These are phyloP conservation scores for Lactarius psammicola DNA, from an alignment of 768 basidiomycete species.

Conservation along the genomic window DNA sequence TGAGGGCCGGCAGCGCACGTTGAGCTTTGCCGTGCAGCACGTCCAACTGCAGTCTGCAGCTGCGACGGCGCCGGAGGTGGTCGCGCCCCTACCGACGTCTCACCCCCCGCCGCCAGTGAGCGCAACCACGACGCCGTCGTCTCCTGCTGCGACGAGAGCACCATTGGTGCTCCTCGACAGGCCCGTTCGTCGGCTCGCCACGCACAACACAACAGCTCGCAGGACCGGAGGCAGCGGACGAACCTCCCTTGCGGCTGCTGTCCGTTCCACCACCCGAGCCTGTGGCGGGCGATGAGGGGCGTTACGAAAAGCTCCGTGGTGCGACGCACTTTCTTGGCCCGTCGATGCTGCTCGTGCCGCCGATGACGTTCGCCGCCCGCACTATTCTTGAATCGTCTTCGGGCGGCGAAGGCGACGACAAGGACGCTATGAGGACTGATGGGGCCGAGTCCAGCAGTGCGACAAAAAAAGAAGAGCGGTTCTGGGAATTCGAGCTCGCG, in stretches of 20 bases:
- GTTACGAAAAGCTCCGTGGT: slow-evolving; percentile 18
- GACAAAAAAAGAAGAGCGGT: slow-evolving; percentile 23
- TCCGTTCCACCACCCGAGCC: slow-evolving; percentile 22
- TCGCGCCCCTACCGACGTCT: neutral
- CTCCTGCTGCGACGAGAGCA: slow-evolving; percentile 1
- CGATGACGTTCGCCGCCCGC: slow-evolving; percentile 34
- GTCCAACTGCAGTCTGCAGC: slow-evolving; percentile 46
- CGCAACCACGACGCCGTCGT: slow-evolving; percentile 12
- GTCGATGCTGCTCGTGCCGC: slow-evolving; percentile 49
- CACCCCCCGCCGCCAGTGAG: slow-evolving; percentile 1
- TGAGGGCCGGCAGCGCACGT: slow-evolving; percentile 39
- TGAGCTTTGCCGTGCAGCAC: slow-evolving; percentile 65
- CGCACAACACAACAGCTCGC: slow-evolving; percentile 2
- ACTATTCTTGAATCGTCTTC: slow-evolving; percentile 30
- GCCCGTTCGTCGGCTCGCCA: slow-evolving; percentile 23
- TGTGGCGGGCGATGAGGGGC: slow-evolving; percentile 18
- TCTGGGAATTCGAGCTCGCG: slow-evolving; percentile 60
- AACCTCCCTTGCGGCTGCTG: neutral
- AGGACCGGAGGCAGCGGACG: slow-evolving; percentile 10
- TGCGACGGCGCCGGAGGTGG: neutral
- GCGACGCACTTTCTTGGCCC: slow-evolving; percentile 43
- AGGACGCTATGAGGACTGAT: slow-evolving; percentile 27
- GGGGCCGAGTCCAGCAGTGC: neutral
- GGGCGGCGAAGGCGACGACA: slow-evolving; percentile 24
- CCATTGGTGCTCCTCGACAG: slow-evolving; percentile 13